Percentiles rank a stretch among this genome's conserved stretches.
Evolutionary conservation across 2,329 filamentous ascomycete genomes (phyloP).

Genomic region (Microdochium bolleyi): DNA sequence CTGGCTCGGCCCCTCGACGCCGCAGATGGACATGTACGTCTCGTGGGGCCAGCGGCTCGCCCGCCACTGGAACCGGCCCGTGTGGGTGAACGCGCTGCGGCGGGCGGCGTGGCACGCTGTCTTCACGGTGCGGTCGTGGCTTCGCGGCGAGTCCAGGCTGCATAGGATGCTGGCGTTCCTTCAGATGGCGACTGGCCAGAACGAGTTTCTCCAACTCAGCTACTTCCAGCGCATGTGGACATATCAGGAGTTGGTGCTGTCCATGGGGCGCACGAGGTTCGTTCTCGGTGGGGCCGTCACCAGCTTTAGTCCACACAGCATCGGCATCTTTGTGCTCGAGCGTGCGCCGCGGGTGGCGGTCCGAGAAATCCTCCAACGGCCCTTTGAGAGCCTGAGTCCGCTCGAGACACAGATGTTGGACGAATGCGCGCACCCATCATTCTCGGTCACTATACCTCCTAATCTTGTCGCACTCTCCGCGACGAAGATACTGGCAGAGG

Average conservation of each 20-base stretch:
- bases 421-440: neutral
- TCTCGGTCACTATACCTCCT: neutral
- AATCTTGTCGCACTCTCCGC: neutral
- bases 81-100: neutral
- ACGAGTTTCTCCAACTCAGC: neutral
- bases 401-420: neutral
- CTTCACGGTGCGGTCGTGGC: neutral
- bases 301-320: neutral
- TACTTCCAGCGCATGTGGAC: neutral
- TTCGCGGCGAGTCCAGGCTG: neutral
- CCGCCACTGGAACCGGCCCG: neutral
- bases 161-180: neutral
- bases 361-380: no score
- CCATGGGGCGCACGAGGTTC: neutral
- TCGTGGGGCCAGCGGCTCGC: neutral
- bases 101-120: neutral
- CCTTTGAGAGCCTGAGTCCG: neutral
- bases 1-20: conserved; percentile 3
- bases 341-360: no score
- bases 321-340: neutral
- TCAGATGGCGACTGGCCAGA: neutral
- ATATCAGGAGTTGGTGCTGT: neutral
- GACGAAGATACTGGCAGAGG: neutral
- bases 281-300: neutral
- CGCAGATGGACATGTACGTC: neutral